phyloP scores from a whole-genome alignment of 2,329 filamentous ascomycete species.

The Eutypa lata region DNA sequence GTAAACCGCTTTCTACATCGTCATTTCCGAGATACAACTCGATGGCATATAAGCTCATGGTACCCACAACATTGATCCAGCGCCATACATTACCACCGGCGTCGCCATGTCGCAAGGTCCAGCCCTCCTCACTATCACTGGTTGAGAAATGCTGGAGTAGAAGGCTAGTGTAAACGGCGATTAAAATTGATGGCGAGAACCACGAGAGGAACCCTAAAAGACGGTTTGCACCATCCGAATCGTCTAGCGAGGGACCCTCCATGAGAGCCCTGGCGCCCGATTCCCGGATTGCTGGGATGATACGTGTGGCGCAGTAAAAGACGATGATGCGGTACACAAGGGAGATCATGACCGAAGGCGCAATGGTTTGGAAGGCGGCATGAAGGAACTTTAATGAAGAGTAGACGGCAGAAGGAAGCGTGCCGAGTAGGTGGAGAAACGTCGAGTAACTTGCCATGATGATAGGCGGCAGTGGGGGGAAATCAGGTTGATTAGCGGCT shows the following conservation, averaged over 20 bases:
- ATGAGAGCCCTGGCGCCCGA: constrained; percentile 79
- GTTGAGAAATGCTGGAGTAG: constrained; percentile 93
- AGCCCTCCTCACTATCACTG: constrained; percentile 67
- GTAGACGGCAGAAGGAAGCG: constrained; percentile 78
- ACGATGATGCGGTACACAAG: constrained; percentile 91
- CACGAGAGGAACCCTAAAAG: constrained; percentile 82
- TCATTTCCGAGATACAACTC: constrained; percentile 85
- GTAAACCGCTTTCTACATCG: constrained; percentile 71
- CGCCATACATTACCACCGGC: constrained; percentile 83
- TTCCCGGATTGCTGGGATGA: constrained; percentile 90
- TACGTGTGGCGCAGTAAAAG: constrained; percentile 90
- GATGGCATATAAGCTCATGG: constrained; percentile 85
- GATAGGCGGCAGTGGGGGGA: constrained; percentile 92
- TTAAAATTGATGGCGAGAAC: constrained; percentile 92
- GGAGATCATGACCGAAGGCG: constrained; percentile 92
- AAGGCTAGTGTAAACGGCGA: constrained; percentile 93
- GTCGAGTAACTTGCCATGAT: constrained; percentile 99
- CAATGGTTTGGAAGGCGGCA: constrained; percentile 92
- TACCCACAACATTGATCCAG: constrained; percentile 88
- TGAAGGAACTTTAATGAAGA: constrained; percentile 83
- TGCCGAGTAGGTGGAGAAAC: constrained; percentile 76
- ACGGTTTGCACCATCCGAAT: constrained; percentile 76
- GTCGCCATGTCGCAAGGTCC: constrained; percentile 81
- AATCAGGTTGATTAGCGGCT: constrained; percentile 68
- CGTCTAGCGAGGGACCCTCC: constrained; percentile 81